A percentile compares a stretch with the other conserved stretches of the same genome.
phyloP scores from a whole-genome alignment of 306 rosid genomes.

The Morella rubra region DNA sequence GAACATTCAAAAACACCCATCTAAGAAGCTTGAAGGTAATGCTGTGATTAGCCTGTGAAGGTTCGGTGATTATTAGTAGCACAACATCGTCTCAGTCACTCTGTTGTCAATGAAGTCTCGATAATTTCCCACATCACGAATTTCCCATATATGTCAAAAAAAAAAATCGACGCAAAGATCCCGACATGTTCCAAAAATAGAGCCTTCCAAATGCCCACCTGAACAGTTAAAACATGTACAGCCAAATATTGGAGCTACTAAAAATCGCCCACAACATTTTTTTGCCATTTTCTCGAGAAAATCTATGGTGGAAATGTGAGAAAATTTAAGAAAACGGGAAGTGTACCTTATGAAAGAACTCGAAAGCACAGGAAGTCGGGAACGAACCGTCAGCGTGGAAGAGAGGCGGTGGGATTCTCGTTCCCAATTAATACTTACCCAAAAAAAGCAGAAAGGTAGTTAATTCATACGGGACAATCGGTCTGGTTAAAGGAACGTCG shows the following conservation, averaged over 20 bases:
- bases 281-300: slow-evolving; percentile 8
- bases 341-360: background rate
- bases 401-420: background rate
- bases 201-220: slow-evolving; percentile 13
- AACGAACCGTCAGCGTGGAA: background rate
- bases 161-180: background rate
- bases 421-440: background rate
- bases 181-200: slow-evolving; percentile 6
- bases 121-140: background rate
- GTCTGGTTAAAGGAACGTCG: background rate
- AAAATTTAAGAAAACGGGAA: background rate
- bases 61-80: background rate
- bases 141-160: slow-evolving; percentile 4
- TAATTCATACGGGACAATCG: background rate
- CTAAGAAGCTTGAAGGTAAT: background rate
- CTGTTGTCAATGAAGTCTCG: background rate
- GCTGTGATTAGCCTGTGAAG: slow-evolving; percentile 7
- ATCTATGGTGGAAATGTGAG: background rate
- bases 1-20: background rate
- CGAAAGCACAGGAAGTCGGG: background rate
- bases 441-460: background rate
- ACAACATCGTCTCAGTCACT: background rate
- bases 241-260: background rate
- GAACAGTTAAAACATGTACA: background rate
- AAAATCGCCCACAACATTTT: background rate